Conservation (phyloP, 1,284 basidiomycete genomes). For the Ustilago bromivora region DNA sequence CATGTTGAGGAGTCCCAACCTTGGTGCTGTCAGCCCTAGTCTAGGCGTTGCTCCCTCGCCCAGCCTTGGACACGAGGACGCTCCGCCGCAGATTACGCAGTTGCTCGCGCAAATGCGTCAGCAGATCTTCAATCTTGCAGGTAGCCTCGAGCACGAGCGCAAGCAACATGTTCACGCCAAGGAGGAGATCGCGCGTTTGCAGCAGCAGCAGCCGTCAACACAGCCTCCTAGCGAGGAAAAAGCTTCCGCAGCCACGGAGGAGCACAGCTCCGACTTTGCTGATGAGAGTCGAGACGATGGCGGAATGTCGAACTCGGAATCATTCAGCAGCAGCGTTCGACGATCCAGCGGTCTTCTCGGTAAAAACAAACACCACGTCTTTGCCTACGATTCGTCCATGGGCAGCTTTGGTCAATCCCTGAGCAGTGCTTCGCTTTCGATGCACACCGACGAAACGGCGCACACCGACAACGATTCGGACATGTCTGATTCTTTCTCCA, state of each 20-base stretch:
- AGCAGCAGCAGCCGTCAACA: background rate
- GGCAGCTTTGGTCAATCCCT: slow-evolving; percentile 57
- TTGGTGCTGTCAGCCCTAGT: slow-evolving; percentile 45
- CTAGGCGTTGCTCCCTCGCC: slow-evolving; percentile 36
- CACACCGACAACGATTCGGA: slow-evolving; percentile 48
- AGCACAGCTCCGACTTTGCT: slow-evolving; percentile 24
- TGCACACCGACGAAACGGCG: slow-evolving; percentile 44
- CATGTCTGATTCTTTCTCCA: slow-evolving; percentile 27
- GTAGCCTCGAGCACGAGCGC: slow-evolving; percentile 65
- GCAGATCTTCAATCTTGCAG: slow-evolving; percentile 68
- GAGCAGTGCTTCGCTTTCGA: slow-evolving; percentile 49
- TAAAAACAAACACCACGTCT: slow-evolving; percentile 63
- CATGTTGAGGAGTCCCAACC: slow-evolving; percentile 49
- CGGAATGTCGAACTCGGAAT: slow-evolving; percentile 12
- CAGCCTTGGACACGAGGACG: slow-evolving; percentile 32
- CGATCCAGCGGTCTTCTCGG: slow-evolving; percentile 39
- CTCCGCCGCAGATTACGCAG: slow-evolving; percentile 59
- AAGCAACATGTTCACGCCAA: slow-evolving; percentile 59
- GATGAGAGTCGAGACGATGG: slow-evolving; percentile 37
- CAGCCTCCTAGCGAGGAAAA: background rate
- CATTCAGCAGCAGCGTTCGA: slow-evolving; percentile 23
- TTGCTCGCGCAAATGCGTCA: slow-evolving; percentile 68
- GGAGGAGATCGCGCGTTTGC: slow-evolving; percentile 46
- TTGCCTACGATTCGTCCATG: slow-evolving; percentile 65
- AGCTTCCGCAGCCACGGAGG: slow-evolving; percentile 1